Base-by-base conservation (phyloP, 331 rosid genomes). In the Arachis monticola region DNA sequence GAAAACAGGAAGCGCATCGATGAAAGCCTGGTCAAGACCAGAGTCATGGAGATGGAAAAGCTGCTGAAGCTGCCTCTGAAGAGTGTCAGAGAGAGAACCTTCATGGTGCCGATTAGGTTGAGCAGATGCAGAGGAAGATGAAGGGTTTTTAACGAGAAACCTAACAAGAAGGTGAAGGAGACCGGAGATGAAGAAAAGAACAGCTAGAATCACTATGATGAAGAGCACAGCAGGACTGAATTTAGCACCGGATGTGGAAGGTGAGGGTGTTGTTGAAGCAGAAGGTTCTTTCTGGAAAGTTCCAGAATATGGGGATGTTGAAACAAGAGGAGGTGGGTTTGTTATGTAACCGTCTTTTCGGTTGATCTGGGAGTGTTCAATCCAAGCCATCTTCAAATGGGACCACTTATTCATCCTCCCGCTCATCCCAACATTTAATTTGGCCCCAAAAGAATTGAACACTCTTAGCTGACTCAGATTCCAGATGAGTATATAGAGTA, bases 1-100 rank as follows among this genome's bases (percentile, higher is more conserved):
- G 77, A 91, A 91, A 76, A 91, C 96, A 73, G 97, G 97, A 48
- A 91, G 93, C 8, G 93, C 96, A 56, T 91, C 97, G 40, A 91
- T 91, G 60, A 87, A 91, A 64, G 96, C 91, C 79, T 91, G 97
- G 88, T 91, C 97, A 40, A 91, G 82, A 62, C 97, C 97, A 12
- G 93, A 92, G 74, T 92, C 97, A 70, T 92, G 97, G 31, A 89
- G 93, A 77, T 92, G 92, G 77, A 91, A 91, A 64, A 91, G 95
- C 48, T 91, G 95, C 74, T 91, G 97, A 8, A 91, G 85, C 80
- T 91, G 96, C 67, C 96, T 86, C 65, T 92, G 92, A 63, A 92
- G 96, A 60, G 85, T 89, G 86, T 92, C 96, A 11, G 96, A 83
- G 78, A 77, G 81, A 11, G 91, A 83, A 79, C 85, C 79, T 68